phyloP scores from a whole-genome alignment of 169 alveolate genomes.

The Sarcocystis neurona region DNA sequence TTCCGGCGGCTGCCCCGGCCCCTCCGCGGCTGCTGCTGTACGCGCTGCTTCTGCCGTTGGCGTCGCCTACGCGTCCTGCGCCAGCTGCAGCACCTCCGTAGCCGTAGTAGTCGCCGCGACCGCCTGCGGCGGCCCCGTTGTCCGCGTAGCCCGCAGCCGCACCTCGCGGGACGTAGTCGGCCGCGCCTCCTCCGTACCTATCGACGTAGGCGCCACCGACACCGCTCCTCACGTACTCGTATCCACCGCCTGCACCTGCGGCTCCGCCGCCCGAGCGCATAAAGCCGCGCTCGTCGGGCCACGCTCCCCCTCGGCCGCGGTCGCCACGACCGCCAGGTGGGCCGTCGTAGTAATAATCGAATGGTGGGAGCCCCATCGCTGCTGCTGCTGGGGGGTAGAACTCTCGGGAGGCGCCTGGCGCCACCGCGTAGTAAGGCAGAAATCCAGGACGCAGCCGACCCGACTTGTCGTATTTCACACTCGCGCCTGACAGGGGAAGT shows the following conservation, averaged over 20 bases:
- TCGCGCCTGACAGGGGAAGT: conserved; percentile 43
- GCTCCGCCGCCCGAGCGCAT: neutral
- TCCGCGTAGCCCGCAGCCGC: neutral
- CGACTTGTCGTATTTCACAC: conserved; percentile 62
- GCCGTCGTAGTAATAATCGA: neutral
- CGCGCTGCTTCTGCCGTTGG: no score
- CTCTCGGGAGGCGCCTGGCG: conserved; percentile 63
- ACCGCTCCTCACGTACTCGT: neutral
- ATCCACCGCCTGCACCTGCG: neutral
- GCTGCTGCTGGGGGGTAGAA: conserved; percentile 24
- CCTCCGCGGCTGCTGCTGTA: no score
- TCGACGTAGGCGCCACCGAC: neutral
- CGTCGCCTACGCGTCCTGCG: no score
- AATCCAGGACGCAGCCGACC: conserved; percentile 61
- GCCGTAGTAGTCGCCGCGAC: neutral
- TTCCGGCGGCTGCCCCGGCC: no score
- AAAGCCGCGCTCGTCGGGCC: neutral
- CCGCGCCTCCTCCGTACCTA: neutral
- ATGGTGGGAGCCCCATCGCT: neutral
- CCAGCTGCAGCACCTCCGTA: neutral
- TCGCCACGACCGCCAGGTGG: neutral
- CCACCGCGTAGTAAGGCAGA: conserved; percentile 63
- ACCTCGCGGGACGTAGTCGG: neutral
- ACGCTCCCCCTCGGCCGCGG: neutral
- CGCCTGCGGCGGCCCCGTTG: neutral